phyloP scores from a whole-genome alignment of 106 monocot genomes.

The Phalaenopsis equestris region DNA sequence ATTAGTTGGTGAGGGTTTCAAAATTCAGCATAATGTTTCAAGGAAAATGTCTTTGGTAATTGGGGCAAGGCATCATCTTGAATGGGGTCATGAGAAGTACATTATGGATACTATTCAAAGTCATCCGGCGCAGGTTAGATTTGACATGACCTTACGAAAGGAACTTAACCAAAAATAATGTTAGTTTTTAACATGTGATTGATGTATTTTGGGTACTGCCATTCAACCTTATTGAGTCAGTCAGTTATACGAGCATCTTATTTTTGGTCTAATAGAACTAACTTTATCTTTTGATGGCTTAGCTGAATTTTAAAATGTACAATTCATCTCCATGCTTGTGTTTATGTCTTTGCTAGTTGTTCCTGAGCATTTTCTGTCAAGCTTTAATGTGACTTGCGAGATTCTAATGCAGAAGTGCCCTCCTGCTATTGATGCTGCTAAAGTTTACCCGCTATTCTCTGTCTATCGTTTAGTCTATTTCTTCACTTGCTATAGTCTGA shows the following conservation, averaged over 20 bases:
- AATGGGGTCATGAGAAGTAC: conserved; percentile 96
- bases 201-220: neutral
- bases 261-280: neutral
- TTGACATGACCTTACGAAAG: neutral
- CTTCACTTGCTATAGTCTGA: too few species aligned
- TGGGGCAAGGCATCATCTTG: conserved; percentile 89
- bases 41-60: conserved; percentile 87
- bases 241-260: neutral
- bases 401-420: neutral
- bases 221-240: neutral
- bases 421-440: too few species aligned
- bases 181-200: too few species aligned
- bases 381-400: neutral
- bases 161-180: neutral
- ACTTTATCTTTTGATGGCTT: neutral
- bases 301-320: neutral
- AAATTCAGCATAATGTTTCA: conserved; percentile 40
- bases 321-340: neutral
- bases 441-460: too few species aligned
- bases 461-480: too few species aligned
- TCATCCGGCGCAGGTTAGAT: conserved; percentile 72
- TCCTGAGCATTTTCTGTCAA: neutral
- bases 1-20: conserved; percentile 57
- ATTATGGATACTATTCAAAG: conserved; percentile 80
- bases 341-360: neutral